Evolutionary conservation across 148 eudicot genomes (phyloP), one percentile per base, ranked within the genome.

Genomic region (Persicaria tinctoria): DNA sequence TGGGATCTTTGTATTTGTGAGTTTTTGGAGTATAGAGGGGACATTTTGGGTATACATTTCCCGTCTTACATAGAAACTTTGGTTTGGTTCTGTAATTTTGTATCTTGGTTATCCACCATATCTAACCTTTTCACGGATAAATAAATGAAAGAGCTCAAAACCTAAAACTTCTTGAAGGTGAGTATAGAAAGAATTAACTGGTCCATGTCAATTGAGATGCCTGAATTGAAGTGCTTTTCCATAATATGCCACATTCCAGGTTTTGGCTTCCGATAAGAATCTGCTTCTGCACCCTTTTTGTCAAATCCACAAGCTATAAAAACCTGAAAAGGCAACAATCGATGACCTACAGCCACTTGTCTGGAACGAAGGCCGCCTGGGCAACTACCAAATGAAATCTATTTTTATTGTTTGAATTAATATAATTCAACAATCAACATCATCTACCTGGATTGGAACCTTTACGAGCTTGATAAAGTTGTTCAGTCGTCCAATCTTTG

Each of bases 201-300:
- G 75, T 93, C 93, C 90, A 89, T 93, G 77, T 93, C 90, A 73
- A 93, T 72, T 72, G 85, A 44, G 66, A 93, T 87, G 73, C 93
- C 96, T 73, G 98, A 93, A 77, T 93, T 93, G 78, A 93, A 93
- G 68, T 89, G 83, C 32, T 89, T 81, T 73, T 89, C 94, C 93
- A 93, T 86, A 16, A 89, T 85, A 74, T 83, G 85, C 98, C 98
- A 93, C 98, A 93, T 91, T 83, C 98, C 98, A 79, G 90, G 81
- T 78, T 82, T 81, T 14, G 98, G 98, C 75, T 93, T 93, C 64
- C 97, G 93, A 72, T 80, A 93, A 73, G 87, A 85, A 46, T 93
- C 98, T 72, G 76, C 82, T 11, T 55, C 79, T 69, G 81, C 50
- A 54, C 83, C 85, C 71, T 76, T 77, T 50, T 78, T 74, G 77